Evolutionary conservation across 2,329 filamentous ascomycete genomes (phyloP).

Genomic region (Phaeosphaeriaceae sp.): DNA sequence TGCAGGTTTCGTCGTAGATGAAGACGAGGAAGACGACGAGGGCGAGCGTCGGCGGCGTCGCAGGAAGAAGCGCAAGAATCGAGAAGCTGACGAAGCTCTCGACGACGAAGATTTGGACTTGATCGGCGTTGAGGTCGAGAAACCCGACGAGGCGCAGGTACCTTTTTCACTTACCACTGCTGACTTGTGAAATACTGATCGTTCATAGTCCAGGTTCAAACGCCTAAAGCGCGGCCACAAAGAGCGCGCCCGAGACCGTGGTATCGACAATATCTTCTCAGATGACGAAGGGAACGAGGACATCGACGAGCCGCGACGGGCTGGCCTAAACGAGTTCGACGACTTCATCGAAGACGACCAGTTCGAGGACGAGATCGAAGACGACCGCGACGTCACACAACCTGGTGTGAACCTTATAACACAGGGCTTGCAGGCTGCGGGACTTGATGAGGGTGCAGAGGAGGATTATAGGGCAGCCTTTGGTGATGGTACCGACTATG

Average conservation of each 20-base stretch:
- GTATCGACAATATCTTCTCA: conserved; percentile 91
- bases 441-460: conserved; percentile 88
- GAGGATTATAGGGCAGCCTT: conserved; percentile 98
- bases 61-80: conserved; percentile 77
- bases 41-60: conserved; percentile 65
- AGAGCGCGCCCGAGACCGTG: conserved; percentile 71
- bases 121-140: conserved; percentile 82
- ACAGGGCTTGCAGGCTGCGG: conserved; percentile 78
- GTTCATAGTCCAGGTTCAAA: conserved; percentile 83
- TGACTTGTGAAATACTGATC: conserved; percentile 9
- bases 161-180: conserved; percentile 1
- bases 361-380: conserved; percentile 81
- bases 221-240: conserved; percentile 91
- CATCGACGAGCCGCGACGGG: conserved; percentile 51
- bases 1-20: conserved; percentile 95
- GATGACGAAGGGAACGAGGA: conserved; percentile 83
- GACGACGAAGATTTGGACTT: conserved; percentile 97
- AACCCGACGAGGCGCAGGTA: conserved; percentile 75
- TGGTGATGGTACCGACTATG: conserved; percentile 93
- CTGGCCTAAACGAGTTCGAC: conserved; percentile 46
- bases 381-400: conserved; percentile 81
- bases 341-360: conserved; percentile 98
- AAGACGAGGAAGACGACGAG: conserved; percentile 78
- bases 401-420: conserved; percentile 75
- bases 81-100: conserved; percentile 81